Evolutionary conservation across 805 yeast genomes (phyloP).

Genomic region (Lipomyces japonicus): DNA sequence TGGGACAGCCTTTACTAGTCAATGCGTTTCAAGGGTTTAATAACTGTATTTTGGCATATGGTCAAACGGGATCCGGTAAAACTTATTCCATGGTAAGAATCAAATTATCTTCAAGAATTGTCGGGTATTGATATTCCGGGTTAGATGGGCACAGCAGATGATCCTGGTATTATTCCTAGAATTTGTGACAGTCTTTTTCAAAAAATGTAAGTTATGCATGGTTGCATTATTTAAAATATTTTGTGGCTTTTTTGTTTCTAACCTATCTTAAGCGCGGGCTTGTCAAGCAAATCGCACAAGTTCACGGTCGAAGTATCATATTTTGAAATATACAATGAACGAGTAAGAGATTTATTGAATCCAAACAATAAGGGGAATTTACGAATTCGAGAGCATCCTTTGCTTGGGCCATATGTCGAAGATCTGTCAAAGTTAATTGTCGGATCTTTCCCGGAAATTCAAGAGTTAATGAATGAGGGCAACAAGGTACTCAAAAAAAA

Average conservation of each 20-base stretch:
- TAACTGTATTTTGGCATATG: constrained; percentile 72
- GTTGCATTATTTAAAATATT: too few relatives aligned
- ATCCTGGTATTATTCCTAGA: constrained; percentile 65
- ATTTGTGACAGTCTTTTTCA: constrained; percentile 54
- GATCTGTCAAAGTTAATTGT: constrained; percentile 53
- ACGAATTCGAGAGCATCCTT: constrained; percentile 62
- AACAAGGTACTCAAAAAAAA: constrained; percentile 32
- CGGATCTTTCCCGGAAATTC: constrained; percentile 48
- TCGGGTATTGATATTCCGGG: background rate
- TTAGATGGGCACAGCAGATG: constrained; percentile 52
- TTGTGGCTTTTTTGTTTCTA: background rate
- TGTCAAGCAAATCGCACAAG: too few relatives aligned
- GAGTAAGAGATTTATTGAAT: constrained; percentile 60
- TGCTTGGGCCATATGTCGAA: constrained; percentile 70
- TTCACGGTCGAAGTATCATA: constrained; percentile 49
- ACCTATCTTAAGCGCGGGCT: too few relatives aligned
- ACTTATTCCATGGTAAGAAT: constrained; percentile 72
- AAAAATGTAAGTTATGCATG: constrained; percentile 32
- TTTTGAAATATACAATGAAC: constrained; percentile 74
- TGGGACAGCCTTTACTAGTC: constrained; percentile 58
- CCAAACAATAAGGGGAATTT: constrained; percentile 14
- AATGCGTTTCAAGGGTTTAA: constrained; percentile 68
- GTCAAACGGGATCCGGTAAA: constrained; percentile 83
- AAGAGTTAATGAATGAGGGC: constrained; percentile 49
- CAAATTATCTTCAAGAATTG: constrained; percentile 40